A percentile compares a stretch with the other conserved stretches of the same genome.
Evolutionary conservation across 1,284 basidiomycete genomes (phyloP).

Genomic region (Ceratorhiza oryzae-sativae): DNA sequence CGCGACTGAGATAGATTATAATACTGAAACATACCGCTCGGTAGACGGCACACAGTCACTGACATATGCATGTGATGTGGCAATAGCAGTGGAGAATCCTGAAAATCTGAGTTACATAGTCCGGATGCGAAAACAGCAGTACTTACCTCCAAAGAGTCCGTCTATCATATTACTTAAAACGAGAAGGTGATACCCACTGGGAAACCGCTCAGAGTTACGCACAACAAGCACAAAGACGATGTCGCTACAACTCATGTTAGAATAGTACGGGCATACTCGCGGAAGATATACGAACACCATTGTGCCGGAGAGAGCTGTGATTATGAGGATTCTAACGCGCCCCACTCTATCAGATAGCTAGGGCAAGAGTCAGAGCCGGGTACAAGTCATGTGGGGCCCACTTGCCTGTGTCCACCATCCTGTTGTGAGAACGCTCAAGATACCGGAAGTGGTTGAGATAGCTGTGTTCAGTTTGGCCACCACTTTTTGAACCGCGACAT

Average conservation of each 20-base stretch:
- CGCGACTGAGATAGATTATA: neutral
- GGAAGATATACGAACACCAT: slow-evolving; percentile 30
- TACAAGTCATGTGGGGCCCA: neutral
- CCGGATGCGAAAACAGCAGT: neutral
- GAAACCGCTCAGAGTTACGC: slow-evolving; percentile 63
- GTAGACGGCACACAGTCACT: slow-evolving; percentile 64
- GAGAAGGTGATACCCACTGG: slow-evolving; percentile 86
- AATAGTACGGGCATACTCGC: neutral
- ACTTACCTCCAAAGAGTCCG: slow-evolving; percentile 76
- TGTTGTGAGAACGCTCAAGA: slow-evolving; percentile 29
- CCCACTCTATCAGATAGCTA: slow-evolving; percentile 33
- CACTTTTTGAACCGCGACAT: slow-evolving; percentile 17
- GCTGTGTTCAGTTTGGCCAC: slow-evolving; percentile 32
- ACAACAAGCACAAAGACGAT: slow-evolving; percentile 24
- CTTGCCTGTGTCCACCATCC: slow-evolving; percentile 37
- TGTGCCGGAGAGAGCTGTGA: slow-evolving; percentile 9
- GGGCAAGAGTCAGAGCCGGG: neutral
- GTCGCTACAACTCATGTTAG: neutral
- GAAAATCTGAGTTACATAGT: neutral
- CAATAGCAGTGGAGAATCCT: slow-evolving; percentile 61
- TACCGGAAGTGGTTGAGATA: slow-evolving; percentile 25
- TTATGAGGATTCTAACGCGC: slow-evolving; percentile 7
- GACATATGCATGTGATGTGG: slow-evolving; percentile 67
- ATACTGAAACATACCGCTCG: slow-evolving; percentile 50
- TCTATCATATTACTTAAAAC: slow-evolving; percentile 75